These are phyloP conservation scores for Rugonectria rugulosa DNA, from an alignment of 2,329 filamentous ascomycete genomes.

Conservation along the genomic window DNA sequence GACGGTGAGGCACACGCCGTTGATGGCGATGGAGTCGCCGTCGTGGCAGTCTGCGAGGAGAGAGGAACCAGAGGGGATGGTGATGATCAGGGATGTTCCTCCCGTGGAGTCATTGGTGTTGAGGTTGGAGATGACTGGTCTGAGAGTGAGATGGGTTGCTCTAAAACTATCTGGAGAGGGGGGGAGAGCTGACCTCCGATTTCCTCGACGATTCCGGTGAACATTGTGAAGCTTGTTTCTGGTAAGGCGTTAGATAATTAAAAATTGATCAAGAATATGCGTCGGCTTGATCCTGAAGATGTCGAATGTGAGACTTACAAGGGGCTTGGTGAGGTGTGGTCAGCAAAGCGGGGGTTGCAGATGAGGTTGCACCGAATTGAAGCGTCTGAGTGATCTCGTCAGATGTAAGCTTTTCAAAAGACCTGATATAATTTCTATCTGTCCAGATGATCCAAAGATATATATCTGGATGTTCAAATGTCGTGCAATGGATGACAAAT, in stretches of 20 bases:
- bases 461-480: background rate
- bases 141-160: slow-evolving; percentile 33
- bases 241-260: background rate
- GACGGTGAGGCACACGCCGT: slow-evolving; percentile 95
- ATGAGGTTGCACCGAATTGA: background rate
- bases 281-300: too few species aligned
- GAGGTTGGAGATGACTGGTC: slow-evolving; percentile 83
- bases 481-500: slow-evolving; percentile 35
- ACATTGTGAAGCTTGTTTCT: slow-evolving; percentile 69
- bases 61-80: slow-evolving; percentile 68
- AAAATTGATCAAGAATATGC: too few species aligned
- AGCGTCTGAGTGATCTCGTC: too few species aligned
- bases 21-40: slow-evolving; percentile 94
- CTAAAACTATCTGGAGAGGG: background rate
- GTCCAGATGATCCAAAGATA: background rate
- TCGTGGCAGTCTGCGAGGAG: slow-evolving; percentile 85
- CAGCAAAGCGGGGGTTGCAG: background rate
- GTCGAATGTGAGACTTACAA: background rate
- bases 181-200: slow-evolving; percentile 77
- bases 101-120: slow-evolving; percentile 82
- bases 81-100: slow-evolving; percentile 90
- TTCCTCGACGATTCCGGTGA: slow-evolving; percentile 92
- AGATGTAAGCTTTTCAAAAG: background rate
- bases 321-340: background rate
- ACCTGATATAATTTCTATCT: background rate